Conservation (phyloP, 202 grass and related monocot genomes). For the Carex arenaria region DNA sequence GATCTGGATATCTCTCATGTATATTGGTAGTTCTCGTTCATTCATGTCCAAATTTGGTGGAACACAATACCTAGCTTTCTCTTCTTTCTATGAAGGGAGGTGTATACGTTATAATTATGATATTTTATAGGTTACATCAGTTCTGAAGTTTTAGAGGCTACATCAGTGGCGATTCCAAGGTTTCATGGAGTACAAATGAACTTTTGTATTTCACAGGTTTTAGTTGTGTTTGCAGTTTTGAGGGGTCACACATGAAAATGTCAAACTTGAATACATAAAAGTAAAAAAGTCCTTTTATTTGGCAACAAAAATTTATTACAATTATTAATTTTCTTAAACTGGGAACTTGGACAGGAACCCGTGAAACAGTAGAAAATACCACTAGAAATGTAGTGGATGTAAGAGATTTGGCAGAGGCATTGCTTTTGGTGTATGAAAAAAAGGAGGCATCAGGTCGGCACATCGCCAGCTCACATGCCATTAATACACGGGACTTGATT, state of each 20-base stretch:
- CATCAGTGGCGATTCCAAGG: neutral
- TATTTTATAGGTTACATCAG: neutral
- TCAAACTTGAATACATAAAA: neutral
- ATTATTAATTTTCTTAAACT: neutral
- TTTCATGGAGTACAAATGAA: neutral
- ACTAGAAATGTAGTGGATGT: slow-evolving; percentile 54
- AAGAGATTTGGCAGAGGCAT: slow-evolving; percentile 45
- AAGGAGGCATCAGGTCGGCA: slow-evolving; percentile 38
- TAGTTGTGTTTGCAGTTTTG: neutral
- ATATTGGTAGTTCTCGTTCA: neutral
- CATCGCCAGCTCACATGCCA: slow-evolving; percentile 33
- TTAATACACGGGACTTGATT: slow-evolving; percentile 29
- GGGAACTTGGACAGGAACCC: slow-evolving; percentile 20
- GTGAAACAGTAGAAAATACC: slow-evolving; percentile 43
- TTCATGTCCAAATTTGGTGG: neutral
- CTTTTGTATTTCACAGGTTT: neutral
- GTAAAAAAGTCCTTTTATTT: neutral
- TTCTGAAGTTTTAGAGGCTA: no score
- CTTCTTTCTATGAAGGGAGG: neutral
- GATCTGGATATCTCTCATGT: neutral
- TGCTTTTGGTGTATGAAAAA: slow-evolving; percentile 37
- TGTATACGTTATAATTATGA: neutral
- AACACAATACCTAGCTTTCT: neutral
- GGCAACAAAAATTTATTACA: neutral
- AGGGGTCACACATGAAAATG: neutral